Evolutionary conservation across 805 yeast species (phyloP), one percentile per base, ranked within the genome.

Genomic region (Candida saitoana): DNA sequence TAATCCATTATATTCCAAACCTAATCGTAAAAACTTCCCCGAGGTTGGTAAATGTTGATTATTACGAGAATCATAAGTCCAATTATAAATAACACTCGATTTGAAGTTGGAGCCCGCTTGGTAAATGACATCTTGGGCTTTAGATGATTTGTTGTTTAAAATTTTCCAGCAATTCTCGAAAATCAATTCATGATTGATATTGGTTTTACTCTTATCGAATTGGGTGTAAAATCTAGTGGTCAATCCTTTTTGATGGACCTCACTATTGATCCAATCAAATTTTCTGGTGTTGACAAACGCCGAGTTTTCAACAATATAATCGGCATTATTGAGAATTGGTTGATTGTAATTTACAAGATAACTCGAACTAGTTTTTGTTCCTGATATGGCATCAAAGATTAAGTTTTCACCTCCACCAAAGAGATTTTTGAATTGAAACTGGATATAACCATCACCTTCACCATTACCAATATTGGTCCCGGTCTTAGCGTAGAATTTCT

Each of bases 381-480:
- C 80, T 2, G 75, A 60, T 5, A 69, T 56, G 39, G 79, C 80
- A 53, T 77, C 82, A 43, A 77, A 71, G 24, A 65, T 63, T 24
- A 78, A 48, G 29, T 59, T 60, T 48, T 78, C 83, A 3, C 75
- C 81, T 7, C 82, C 83, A 0, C 82, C 83, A 61, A 77, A 74
- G 15, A 77, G 54, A 51, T 78, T 78, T 40, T 69, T 69, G 56
- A 75, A 51, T 67, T 59, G 89, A 42, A 90, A 78, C 24, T 87
- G 82, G 36, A 88, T 73, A 56, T 90, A 89, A 1, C 97, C 98
- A 56, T 87, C 93, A 22, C 97, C 99, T 67, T 93, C 98, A 24
- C 96, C 96, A 57, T 93, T 91, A 2, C 98, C 98, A 5, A 93
- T 78, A 60, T 89, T 90, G 2, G 98, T 93, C 3, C 99, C 99